These are phyloP conservation scores for Lasiosphaeria miniovina DNA, from an alignment of 495 filamentous ascomycete species.

Conservation along the genomic window DNA sequence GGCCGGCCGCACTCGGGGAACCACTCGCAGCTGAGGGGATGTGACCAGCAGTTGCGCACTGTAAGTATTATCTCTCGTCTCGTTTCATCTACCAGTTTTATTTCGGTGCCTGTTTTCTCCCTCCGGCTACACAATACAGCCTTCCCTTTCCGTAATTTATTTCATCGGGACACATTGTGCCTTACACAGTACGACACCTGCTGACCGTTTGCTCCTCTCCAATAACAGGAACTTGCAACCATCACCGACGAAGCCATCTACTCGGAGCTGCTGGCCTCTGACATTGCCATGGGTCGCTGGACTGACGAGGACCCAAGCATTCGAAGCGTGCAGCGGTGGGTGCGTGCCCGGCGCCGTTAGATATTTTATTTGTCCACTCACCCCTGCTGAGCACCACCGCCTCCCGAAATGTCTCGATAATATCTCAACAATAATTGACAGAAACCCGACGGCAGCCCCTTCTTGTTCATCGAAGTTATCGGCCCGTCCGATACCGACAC, in stretches of 20 bases:
- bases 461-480: too few species aligned
- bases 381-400: background rate
- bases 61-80: conserved; percentile 40
- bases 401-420: background rate
- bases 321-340: conserved; percentile 49
- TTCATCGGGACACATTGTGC: background rate
- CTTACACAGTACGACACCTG: too few species aligned
- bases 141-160: background rate
- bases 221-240: conserved; percentile 58
- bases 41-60: conserved; percentile 57
- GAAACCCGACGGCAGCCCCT: too few species aligned
- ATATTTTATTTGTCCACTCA: background rate
- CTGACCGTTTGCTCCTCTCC: background rate
- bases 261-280: conserved; percentile 60
- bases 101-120: background rate
- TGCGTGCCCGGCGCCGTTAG: conserved; percentile 38
- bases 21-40: conserved; percentile 53
- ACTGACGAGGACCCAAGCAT: conserved; percentile 66
- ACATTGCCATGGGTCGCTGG: conserved; percentile 69
- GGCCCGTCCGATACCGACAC: too few species aligned
- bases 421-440: background rate
- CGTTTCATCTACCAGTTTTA: background rate
- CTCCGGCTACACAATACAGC: background rate
- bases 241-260: conserved; percentile 68
- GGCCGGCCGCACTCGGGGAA: conserved; percentile 58